A percentile compares a stretch with the other conserved stretches of the same genome.
Evolutionary conservation across 345 rosid species (phyloP).

Genomic region (Geranium rotundifolium): DNA sequence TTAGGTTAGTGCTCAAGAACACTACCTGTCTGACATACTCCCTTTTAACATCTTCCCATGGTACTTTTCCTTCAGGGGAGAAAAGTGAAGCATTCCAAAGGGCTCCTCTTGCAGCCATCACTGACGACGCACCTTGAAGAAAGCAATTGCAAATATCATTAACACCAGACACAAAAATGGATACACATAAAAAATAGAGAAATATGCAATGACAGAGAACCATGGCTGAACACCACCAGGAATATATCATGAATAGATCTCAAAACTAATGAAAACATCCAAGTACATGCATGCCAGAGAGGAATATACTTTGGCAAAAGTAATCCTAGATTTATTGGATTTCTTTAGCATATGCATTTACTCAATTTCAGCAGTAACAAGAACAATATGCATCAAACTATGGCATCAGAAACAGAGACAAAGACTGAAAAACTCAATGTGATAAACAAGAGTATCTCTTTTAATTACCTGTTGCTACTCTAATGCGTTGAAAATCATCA

Average conservation of each 20-base stretch:
- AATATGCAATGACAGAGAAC: neutral
- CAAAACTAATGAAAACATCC: neutral
- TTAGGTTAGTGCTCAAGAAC: neutral
- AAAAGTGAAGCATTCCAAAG: slow-evolving; percentile 91
- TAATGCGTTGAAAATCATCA: slow-evolving; percentile 55
- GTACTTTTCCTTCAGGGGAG: slow-evolving; percentile 55
- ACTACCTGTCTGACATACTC: slow-evolving; percentile 68
- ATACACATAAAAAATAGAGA: slow-evolving; percentile 2
- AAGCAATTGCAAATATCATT: neutral
- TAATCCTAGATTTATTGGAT: too few relatives aligned
- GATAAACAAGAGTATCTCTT: neutral
- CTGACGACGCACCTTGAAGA: slow-evolving; percentile 65
- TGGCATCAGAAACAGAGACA: neutral
- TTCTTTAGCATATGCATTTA: neutral
- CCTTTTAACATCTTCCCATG: slow-evolving; percentile 66
- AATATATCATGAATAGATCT: neutral
- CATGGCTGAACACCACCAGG: neutral
- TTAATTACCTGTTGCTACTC: slow-evolving; percentile 58
- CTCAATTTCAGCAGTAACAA: neutral
- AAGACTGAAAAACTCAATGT: neutral
- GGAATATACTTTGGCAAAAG: neutral
- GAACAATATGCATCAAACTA: neutral
- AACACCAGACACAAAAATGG: neutral
- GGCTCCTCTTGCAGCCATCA: slow-evolving; percentile 95
- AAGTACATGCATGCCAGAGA: too few relatives aligned